Conservation (phyloP, 768 basidiomycete genomes). For the Tylopilus sp. region DNA sequence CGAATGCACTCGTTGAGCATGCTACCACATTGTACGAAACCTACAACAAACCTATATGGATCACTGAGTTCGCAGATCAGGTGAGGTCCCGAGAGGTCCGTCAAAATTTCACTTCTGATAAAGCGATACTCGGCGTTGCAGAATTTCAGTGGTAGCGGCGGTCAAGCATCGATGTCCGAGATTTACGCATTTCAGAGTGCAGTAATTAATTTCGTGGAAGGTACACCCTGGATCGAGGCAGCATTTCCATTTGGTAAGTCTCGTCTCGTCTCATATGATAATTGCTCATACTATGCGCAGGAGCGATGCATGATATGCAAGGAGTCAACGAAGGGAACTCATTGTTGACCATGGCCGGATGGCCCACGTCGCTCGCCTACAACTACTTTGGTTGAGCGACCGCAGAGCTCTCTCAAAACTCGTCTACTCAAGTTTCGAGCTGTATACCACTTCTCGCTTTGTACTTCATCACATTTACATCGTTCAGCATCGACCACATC, state of each 20-base stretch:
- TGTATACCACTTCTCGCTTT: conserved; percentile 7
- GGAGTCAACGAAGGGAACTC: conserved; percentile 55
- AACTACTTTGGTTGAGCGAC: conserved; percentile 42
- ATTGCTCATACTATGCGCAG: conserved; percentile 28
- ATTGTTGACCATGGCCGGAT: conserved; percentile 44
- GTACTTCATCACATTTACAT: too few species aligned
- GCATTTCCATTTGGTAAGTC: conserved; percentile 65
- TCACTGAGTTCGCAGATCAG: conserved; percentile 74
- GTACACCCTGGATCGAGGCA: conserved; percentile 32
- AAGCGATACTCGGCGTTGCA: conserved; percentile 17
- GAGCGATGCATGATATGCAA: conserved; percentile 52
- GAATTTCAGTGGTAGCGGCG: conserved; percentile 50
- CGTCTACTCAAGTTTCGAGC: background rate
- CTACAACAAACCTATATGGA: conserved; percentile 47
- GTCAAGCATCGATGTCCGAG: conserved; percentile 39
- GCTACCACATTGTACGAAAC: conserved; percentile 45
- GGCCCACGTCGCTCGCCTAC: conserved; percentile 54
- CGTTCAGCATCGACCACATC: too few species aligned
- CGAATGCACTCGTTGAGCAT: conserved; percentile 50
- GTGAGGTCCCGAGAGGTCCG: conserved; percentile 27
- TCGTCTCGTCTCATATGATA: background rate
- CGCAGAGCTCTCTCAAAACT: background rate
- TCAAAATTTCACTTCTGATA: background rate
- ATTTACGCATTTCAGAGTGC: conserved; percentile 48
- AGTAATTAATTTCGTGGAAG: conserved; percentile 46